Percentiles rank a stretch among this genome's conserved stretches.
Conservation (phyloP, 2,329 filamentous ascomycete genomes). For the Trichoderma koningiopsis region DNA sequence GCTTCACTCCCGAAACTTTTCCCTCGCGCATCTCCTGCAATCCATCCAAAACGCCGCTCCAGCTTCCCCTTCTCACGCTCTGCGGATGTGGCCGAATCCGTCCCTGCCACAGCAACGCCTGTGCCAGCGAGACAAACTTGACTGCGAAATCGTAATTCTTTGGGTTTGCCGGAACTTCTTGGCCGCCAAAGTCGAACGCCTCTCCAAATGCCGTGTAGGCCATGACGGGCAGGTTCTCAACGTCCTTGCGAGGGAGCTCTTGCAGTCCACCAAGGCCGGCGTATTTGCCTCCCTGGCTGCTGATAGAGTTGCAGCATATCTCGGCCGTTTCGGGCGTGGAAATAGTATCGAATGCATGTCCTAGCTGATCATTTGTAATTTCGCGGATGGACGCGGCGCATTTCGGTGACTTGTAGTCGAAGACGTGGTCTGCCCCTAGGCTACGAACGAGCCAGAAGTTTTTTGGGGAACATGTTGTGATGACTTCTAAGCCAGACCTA, state of each 20-base stretch:
- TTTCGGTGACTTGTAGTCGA: slow-evolving; percentile 47
- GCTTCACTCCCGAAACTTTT: slow-evolving; percentile 46
- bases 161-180: slow-evolving; percentile 30
- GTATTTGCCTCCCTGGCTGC: slow-evolving; percentile 41
- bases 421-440: slow-evolving; percentile 49
- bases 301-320: slow-evolving; percentile 39
- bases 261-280: slow-evolving; percentile 44
- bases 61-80: slow-evolving; percentile 33
- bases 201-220: slow-evolving; percentile 47
- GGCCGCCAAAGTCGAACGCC: slow-evolving; percentile 34
- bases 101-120: slow-evolving; percentile 40
- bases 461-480: slow-evolving; percentile 44
- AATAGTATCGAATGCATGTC: slow-evolving; percentile 18
- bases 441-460: slow-evolving; percentile 41
- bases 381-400: slow-evolving; percentile 33
- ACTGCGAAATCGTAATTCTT: slow-evolving; percentile 42
- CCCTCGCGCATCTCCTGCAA: slow-evolving; percentile 38
- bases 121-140: slow-evolving; percentile 42
- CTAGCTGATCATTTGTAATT: slow-evolving; percentile 1
- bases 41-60: slow-evolving; percentile 36
- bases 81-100: slow-evolving; percentile 42
- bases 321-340: slow-evolving; percentile 26
- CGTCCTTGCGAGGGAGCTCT: slow-evolving; percentile 36
- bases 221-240: slow-evolving; percentile 42
- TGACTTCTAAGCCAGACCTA: slow-evolving; percentile 42